These are phyloP conservation scores for Paecilomyces formosus DNA, from an alignment of 2,329 filamentous ascomycete species.

Conservation along the genomic window DNA sequence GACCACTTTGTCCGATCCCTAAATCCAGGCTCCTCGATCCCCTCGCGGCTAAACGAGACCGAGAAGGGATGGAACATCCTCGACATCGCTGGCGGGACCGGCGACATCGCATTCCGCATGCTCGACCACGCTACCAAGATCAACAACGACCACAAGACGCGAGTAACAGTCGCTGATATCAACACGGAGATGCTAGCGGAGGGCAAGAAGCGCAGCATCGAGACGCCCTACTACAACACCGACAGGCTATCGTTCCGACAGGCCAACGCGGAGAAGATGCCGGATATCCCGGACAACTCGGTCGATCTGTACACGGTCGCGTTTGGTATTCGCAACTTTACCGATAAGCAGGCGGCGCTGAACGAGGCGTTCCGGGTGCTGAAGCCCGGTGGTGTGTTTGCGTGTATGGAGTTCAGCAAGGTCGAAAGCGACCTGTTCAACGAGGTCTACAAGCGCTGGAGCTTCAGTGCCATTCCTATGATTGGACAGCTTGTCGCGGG, in stretches of 20 bases:
- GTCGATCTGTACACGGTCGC: constrained; percentile 95
- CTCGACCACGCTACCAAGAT: constrained; percentile 77
- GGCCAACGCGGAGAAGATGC: constrained; percentile 77
- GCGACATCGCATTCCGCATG: constrained; percentile 95
- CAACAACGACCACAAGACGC: constrained; percentile 71
- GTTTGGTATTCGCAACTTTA: constrained; percentile 97
- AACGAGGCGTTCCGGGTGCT: constrained; percentile 79
- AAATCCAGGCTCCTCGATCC: constrained; percentile 63
- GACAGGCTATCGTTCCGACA: constrained; percentile 66
- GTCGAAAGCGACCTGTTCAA: constrained; percentile 73
- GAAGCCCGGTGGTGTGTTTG: constrained; percentile 91
- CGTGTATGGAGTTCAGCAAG: constrained; percentile 91
- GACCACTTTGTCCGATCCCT: constrained; percentile 91
- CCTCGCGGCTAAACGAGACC: constrained; percentile 21
- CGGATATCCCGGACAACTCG: constrained; percentile 57
- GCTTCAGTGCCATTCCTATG: constrained; percentile 84
- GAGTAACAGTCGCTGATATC: constrained; percentile 90
- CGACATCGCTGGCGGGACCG: constrained; percentile 93
- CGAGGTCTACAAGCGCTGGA: constrained; percentile 88
- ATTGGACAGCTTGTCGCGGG: constrained; percentile 93
- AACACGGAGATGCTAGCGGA: constrained; percentile 92
- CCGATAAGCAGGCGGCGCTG: constrained; percentile 76
- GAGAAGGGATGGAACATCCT: constrained; percentile 64
- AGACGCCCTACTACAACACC: constrained; percentile 52
- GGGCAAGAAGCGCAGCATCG: constrained; percentile 67